phyloP scores from a whole-genome alignment of 2,329 filamentous ascomycete genomes.

The Nigrospora osmanthi region DNA sequence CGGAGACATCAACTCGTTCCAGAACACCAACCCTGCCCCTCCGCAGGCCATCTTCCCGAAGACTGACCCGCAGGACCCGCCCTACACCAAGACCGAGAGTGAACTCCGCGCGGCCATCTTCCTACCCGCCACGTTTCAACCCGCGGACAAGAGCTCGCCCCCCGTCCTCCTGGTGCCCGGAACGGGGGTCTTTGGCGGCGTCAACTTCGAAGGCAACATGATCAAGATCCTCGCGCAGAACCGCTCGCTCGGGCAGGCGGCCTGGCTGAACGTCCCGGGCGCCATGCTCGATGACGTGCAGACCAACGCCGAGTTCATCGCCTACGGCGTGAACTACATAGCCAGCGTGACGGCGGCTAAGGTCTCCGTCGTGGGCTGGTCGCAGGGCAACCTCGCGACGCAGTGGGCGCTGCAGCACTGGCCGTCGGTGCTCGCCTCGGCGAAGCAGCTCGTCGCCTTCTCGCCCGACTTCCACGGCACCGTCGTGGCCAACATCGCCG shows the following conservation, averaged over 20 bases:
- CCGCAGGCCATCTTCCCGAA: constrained; percentile 9
- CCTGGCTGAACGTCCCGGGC: constrained; percentile 48
- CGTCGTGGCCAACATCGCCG: constrained; percentile 11
- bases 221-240: constrained; percentile 11
- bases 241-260: constrained; percentile 36
- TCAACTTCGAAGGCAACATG: constrained; percentile 2
- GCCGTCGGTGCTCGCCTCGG: constrained; percentile 35
- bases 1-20: not conserved
- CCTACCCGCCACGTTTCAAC: constrained; percentile 10
- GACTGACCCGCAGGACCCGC: not conserved
- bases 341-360: constrained; percentile 25
- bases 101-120: constrained; percentile 4
- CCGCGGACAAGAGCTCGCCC: constrained; percentile 2
- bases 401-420: constrained; percentile 54
- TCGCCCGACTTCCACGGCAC: constrained; percentile 39
- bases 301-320: constrained; percentile 44
- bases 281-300: constrained; percentile 39
- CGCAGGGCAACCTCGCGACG: constrained; percentile 43
- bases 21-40: not conserved
- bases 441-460: constrained; percentile 42
- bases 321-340: constrained; percentile 52
- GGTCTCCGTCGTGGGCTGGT: constrained; percentile 37
- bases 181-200: constrained; percentile 3
- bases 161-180: constrained; percentile 4
- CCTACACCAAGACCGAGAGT: constrained; percentile 1